phyloP scores from a whole-genome alignment of 352 stramenopile species.

The Phytophthora tentaculata region DNA sequence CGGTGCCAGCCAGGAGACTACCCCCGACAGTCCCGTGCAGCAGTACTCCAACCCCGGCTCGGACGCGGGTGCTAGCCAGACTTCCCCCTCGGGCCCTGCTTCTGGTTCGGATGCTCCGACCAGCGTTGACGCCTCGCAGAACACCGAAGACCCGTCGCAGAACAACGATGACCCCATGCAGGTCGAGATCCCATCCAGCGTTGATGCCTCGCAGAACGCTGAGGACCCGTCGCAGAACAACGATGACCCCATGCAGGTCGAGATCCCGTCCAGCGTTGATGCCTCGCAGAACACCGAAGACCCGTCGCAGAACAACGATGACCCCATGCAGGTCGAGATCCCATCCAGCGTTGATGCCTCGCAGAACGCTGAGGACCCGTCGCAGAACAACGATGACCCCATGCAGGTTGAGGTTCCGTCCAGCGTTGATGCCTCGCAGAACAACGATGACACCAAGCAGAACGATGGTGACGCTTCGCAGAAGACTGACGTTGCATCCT shows the following conservation, averaged over 20 bases:
- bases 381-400: no score
- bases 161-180: neutral
- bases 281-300: neutral
- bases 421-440: neutral
- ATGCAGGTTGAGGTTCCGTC: neutral
- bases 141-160: neutral
- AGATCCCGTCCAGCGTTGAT: neutral
- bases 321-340: conserved; percentile 18
- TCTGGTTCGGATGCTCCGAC: neutral
- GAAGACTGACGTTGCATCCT: conserved; percentile 10
- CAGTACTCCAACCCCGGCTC: neutral
- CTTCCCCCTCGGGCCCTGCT: neutral
- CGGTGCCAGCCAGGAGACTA: conserved; percentile 8
- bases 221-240: no score
- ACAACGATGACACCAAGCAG: conserved; percentile 22
- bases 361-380: conserved; percentile 8
- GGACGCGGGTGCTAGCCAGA: neutral
- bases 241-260: no score
- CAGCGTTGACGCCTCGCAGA: conserved; percentile 2
- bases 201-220: no score
- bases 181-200: neutral
- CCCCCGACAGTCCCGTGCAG: neutral
- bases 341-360: neutral
- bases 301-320: conserved; percentile 1
- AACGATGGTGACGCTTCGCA: conserved; percentile 4